These are phyloP conservation scores for Termitomyces eurrhizus DNA, from an alignment of 768 basidiomycete species.

Conservation along the genomic window DNA sequence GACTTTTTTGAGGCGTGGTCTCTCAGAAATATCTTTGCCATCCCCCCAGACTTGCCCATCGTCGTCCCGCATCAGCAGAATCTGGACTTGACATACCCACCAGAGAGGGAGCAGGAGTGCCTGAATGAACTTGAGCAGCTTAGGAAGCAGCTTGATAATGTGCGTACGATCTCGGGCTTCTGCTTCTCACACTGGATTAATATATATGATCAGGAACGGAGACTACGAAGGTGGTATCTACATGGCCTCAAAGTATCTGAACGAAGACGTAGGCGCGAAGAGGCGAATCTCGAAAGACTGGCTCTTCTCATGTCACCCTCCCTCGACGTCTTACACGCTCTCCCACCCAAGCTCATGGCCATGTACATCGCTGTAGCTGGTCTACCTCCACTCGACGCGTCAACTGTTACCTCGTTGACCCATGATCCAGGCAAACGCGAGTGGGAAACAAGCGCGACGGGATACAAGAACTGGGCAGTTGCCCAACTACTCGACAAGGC, in stretches of 20 bases:
- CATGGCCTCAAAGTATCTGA: conserved; percentile 48
- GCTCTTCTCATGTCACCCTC: conserved; percentile 38
- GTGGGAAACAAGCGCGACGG: conserved; percentile 74
- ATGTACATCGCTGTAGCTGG: conserved; percentile 44
- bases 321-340: conserved; percentile 32
- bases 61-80: conserved; percentile 75
- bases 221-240: conserved; percentile 52
- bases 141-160: conserved; percentile 63
- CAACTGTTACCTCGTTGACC: conserved; percentile 33
- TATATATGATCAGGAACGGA: conserved; percentile 54
- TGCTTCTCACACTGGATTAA: not conserved
- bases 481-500: conserved; percentile 42
- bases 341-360: conserved; percentile 36
- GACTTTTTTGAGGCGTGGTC: conserved; percentile 93
- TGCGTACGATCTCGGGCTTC: conserved; percentile 31
- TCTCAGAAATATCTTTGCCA: conserved; percentile 80
- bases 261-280: conserved; percentile 42
- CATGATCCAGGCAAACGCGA: conserved; percentile 63
- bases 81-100: conserved; percentile 57
- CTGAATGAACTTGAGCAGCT: conserved; percentile 67
- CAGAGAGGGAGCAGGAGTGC: conserved; percentile 57
- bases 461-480: conserved; percentile 78
- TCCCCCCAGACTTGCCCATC: conserved; percentile 64
- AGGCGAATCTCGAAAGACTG: conserved; percentile 38
- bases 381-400: conserved; percentile 41